Conservation (phyloP, 2,329 filamentous ascomycete species). For the Orbilia quercus region DNA sequence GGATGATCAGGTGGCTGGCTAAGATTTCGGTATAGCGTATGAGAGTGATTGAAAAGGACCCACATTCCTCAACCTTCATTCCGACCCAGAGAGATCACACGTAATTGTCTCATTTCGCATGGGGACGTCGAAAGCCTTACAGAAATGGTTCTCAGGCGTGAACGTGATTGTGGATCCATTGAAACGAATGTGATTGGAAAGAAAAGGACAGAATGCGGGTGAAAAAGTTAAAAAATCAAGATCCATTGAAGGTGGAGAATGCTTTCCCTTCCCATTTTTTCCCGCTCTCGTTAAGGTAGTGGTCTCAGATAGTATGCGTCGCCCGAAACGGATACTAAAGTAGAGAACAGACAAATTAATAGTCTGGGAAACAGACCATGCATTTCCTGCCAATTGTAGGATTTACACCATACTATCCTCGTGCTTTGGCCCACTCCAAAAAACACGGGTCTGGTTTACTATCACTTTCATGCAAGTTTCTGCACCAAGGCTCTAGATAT, state of each 20-base stretch:
- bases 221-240: background rate
- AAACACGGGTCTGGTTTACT: slow-evolving; percentile 22
- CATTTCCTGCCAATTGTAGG: slow-evolving; percentile 42
- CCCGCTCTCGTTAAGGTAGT: background rate
- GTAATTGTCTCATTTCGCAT: slow-evolving; percentile 54
- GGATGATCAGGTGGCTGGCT: slow-evolving; percentile 32
- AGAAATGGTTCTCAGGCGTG: slow-evolving; percentile 30
- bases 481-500: slow-evolving; percentile 27
- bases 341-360: background rate
- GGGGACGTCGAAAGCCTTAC: slow-evolving; percentile 19
- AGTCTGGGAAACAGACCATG: slow-evolving; percentile 2
- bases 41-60: slow-evolving; percentile 3
- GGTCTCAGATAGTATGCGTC: no score
- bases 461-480: slow-evolving; percentile 52
- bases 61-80: slow-evolving; percentile 30
- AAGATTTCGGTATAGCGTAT: slow-evolving; percentile 5
- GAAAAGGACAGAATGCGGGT: background rate
- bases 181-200: background rate
- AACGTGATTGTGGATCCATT: slow-evolving; percentile 1
- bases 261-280: slow-evolving; percentile 10
- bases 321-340: slow-evolving; percentile 41
- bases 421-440: slow-evolving; percentile 23
- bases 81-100: slow-evolving; percentile 8
- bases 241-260: no score
- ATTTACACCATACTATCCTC: slow-evolving; percentile 15